Base-by-base conservation (phyloP, 164 flowering plant genomes). In the Sextonia rubra region DNA sequence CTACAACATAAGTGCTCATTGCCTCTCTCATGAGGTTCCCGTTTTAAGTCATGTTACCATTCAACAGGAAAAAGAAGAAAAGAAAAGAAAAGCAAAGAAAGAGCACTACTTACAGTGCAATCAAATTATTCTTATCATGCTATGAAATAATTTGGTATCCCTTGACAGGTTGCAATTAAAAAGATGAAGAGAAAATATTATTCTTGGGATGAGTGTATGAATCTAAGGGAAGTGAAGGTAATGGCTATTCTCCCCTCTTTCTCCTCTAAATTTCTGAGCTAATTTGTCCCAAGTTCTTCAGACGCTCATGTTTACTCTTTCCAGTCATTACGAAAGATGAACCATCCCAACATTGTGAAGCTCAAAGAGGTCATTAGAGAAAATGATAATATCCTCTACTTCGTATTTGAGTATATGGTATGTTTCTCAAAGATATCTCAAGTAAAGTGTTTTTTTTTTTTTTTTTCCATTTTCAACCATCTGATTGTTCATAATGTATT, bases 201-300 rank as follows among this genome's bases (percentile, higher is more conserved):
- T 79, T 86, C 97, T 11, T 96, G 99, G 99, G 99, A 96, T 61
- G 99, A 96, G 72, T 93, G 99, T 76, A 84, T 96, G 65, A 93
- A 91, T 78, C 81, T 96, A 72, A 89, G 99, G 80, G 99, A 96
- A 90, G 98, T 96, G 26, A 93, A 96, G 97, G 99, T 96, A 80
- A 49, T 12, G 65, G 30, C 4, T 20, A 48, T 66, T 18, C 58
- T n/a, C 58, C 1, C 30, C 24, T 22, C 56, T 17, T 49, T 29
- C 15, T 20, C 37, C 4, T 60, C 44, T 2, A 12, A 24, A 0
- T 58, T 17, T 15, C 70, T 70, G 20, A 58, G 44, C 12, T 5
- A 7, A 4, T 25, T 47, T 32, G 27, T 12, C 23, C 23, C 6
- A n/a, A 27, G 17, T 18, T 64, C 14, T 64, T 52, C 20, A 22